Conservation (phyloP, 371 early-diverging fungal genomes). For the Mycotypha africana region DNA sequence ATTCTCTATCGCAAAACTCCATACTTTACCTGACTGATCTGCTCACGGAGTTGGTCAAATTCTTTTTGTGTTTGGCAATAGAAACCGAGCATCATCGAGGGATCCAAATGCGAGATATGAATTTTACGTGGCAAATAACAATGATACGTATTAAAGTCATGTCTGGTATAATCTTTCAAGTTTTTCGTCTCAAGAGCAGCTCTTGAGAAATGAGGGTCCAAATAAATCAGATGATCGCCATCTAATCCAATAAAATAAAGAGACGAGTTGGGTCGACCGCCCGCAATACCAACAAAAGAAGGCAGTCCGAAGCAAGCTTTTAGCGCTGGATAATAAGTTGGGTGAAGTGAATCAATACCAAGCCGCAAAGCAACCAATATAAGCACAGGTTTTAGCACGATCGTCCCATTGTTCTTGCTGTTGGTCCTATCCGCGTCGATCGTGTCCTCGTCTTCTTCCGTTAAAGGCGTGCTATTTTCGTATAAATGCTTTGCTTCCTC, state of each 20-base stretch:
- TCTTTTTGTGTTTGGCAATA: slow-evolving; percentile 65
- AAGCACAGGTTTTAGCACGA: slow-evolving; percentile 70
- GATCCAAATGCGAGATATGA: slow-evolving; percentile 76
- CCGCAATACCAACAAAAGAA: slow-evolving; percentile 86
- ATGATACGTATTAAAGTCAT: slow-evolving; percentile 79
- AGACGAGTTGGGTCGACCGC: slow-evolving; percentile 92
- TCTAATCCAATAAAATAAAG: slow-evolving; percentile 89
- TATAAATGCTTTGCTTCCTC: slow-evolving; percentile 33
- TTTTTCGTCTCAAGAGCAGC: slow-evolving; percentile 57
- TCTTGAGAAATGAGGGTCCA: slow-evolving; percentile 92
- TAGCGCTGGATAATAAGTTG: slow-evolving; percentile 72
- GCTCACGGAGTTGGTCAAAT: slow-evolving; percentile 60
- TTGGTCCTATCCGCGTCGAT: too few relatives aligned
- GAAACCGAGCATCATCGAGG: slow-evolving; percentile 91
- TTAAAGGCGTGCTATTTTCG: slow-evolving; percentile 8
- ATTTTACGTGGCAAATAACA: slow-evolving; percentile 72
- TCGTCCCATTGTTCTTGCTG: too few relatives aligned
- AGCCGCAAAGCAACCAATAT: slow-evolving; percentile 85
- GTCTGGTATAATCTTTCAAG: slow-evolving; percentile 43
- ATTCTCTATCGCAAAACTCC: too few relatives aligned
- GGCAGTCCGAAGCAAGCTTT: slow-evolving; percentile 75
- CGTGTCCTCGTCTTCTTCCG: not conserved
- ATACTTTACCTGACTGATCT: slow-evolving; percentile 40
- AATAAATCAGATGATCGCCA: slow-evolving; percentile 77
- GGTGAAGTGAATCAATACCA: slow-evolving; percentile 84